phyloP scores from a whole-genome alignment of 2,329 filamentous ascomycete species.

The Aspergillus caelatus region DNA sequence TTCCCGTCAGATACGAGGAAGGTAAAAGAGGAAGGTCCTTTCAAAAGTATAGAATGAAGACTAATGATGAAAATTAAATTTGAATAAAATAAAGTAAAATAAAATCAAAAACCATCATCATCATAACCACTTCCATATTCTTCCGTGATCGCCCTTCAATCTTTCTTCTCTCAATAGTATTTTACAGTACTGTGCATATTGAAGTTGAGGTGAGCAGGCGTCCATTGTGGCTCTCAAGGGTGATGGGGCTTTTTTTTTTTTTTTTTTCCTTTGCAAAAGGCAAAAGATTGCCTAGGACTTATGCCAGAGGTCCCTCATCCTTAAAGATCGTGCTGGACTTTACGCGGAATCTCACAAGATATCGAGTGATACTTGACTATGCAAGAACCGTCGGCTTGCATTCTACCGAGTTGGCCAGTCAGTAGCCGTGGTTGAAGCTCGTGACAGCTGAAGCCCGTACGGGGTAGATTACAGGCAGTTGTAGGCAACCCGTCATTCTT shows the following conservation, averaged over 20 bases:
- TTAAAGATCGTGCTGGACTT: not conserved
- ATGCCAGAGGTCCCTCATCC: not conserved
- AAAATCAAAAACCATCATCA: not conserved
- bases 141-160: not conserved
- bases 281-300: not conserved
- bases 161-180: not conserved
- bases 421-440: slow-evolving; percentile 3
- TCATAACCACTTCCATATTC: not conserved
- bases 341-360: not conserved
- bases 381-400: not conserved
- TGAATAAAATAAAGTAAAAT: no score
- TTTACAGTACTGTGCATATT: not conserved
- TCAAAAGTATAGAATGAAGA: not conserved
- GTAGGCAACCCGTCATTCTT: not conserved
- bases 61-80: not conserved
- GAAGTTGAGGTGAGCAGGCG: not conserved
- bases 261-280: not conserved
- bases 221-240: not conserved
- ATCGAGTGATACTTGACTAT: not conserved
- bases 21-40: not conserved
- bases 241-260: not conserved
- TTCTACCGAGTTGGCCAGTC: slow-evolving; percentile 13
- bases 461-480: not conserved
- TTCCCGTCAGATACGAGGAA: not conserved
- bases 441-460: no score